These are phyloP conservation scores for Lactarius deliciosus DNA, from an alignment of 768 basidiomycete species.

Conservation along the genomic window DNA sequence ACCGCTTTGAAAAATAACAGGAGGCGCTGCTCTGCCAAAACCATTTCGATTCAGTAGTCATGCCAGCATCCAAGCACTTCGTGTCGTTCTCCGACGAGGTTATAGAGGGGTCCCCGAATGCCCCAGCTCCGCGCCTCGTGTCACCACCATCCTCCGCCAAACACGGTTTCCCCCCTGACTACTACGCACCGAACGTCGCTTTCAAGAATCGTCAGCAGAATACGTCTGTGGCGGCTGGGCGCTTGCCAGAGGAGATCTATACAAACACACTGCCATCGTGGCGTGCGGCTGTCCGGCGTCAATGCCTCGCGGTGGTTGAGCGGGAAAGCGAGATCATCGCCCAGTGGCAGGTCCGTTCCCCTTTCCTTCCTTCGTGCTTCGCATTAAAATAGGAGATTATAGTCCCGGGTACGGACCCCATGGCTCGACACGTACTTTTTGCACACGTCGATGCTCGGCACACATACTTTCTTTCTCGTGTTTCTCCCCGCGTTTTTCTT, in stretches of 20 bases:
- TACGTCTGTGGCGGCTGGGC: constrained; percentile 31
- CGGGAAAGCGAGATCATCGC: constrained; percentile 63
- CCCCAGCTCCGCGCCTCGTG: background rate
- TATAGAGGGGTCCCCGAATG: background rate
- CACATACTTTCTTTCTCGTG: constrained; percentile 93
- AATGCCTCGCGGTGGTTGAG: constrained; percentile 52
- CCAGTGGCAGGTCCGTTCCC: constrained; percentile 57
- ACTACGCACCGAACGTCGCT: background rate
- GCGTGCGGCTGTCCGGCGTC: constrained; percentile 59
- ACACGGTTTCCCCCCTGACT: background rate
- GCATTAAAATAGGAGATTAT: background rate
- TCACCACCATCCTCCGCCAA: background rate
- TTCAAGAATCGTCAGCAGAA: constrained; percentile 5
- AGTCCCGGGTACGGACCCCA: constrained; percentile 57
- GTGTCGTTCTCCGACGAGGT: background rate
- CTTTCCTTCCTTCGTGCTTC: constrained; percentile 19
- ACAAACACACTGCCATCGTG: constrained; percentile 61
- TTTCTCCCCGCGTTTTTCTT: constrained; percentile 85
- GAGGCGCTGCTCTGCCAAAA: background rate
- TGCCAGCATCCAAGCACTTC: constrained; percentile 13
- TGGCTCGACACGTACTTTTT: constrained; percentile 82
- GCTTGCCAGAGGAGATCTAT: constrained; percentile 54
- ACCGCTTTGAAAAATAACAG: background rate
- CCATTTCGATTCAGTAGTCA: background rate
- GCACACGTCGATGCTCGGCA: constrained; percentile 75